Evolutionary conservation across 345 rosid genomes (phyloP).

Genomic region (Citrus sp.): DNA sequence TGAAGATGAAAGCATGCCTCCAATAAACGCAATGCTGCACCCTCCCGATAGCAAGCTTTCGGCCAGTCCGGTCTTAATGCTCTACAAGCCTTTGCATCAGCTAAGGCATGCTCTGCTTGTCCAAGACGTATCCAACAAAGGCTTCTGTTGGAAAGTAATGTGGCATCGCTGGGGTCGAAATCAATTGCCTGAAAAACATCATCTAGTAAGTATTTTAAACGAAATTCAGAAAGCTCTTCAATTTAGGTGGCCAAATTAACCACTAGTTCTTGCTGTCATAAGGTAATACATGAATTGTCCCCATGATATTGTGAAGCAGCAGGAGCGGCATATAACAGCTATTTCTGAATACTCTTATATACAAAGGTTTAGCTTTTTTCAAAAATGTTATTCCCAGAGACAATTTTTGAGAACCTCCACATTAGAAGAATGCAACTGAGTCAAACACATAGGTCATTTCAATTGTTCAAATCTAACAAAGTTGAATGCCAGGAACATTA

Average conservation of each 20-base stretch:
- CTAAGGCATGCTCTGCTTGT: slow-evolving; percentile 73
- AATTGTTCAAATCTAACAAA: neutral
- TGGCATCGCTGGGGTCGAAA: slow-evolving; percentile 73
- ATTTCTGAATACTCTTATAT: neutral
- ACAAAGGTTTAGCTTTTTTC: neutral
- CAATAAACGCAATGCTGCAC: slow-evolving; percentile 75
- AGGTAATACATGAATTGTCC: neutral
- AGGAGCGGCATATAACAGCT: neutral
- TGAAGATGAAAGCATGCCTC: slow-evolving; percentile 36
- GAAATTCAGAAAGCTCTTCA: neutral
- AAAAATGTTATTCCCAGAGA: neutral
- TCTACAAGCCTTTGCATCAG: slow-evolving; percentile 77
- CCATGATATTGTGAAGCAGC: neutral
- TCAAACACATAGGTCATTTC: neutral
- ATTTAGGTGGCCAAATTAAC: neutral
- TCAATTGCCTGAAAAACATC: slow-evolving; percentile 65
- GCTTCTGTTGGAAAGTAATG: slow-evolving; percentile 76
- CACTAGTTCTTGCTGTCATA: neutral
- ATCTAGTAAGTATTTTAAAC: neutral
- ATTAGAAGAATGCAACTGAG: neutral
- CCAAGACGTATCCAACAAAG: slow-evolving; percentile 78
- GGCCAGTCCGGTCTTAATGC: slow-evolving; percentile 75
- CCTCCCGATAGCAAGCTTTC: slow-evolving; percentile 91
- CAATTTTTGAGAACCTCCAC: neutral
- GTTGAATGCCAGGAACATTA: neutral